Percentiles rank a stretch among this genome's conserved stretches.
These are phyloP conservation scores for Blastomyces gilchristii DNA, from an alignment of 2,329 filamentous ascomycete species.

Conservation along the genomic window DNA sequence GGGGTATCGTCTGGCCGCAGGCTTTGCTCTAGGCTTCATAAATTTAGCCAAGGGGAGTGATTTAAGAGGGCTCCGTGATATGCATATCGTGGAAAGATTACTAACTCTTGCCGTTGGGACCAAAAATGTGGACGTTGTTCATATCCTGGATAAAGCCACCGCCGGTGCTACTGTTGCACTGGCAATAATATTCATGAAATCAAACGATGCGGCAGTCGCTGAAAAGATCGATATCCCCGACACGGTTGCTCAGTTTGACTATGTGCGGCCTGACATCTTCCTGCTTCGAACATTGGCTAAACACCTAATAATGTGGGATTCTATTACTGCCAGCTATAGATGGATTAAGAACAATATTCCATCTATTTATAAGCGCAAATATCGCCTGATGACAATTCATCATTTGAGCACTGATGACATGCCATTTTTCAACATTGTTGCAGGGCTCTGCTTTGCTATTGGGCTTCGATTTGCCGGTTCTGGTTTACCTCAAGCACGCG, in stretches of 20 bases:
- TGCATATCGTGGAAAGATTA: conserved; percentile 82
- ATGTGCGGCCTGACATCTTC: conserved; percentile 86
- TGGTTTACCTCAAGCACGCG: conserved; percentile 58
- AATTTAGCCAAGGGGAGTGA: conserved; percentile 87
- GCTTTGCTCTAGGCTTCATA: conserved; percentile 86
- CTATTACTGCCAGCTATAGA: conserved; percentile 58
- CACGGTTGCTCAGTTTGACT: conserved; percentile 84
- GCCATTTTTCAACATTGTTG: conserved; percentile 84
- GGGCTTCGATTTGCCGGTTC: conserved; percentile 66
- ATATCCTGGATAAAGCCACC: conserved; percentile 84
- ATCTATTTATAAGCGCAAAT: conserved; percentile 52
- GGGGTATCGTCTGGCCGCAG: conserved; percentile 89
- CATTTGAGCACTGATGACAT: conserved; percentile 70
- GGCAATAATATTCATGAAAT: conserved; percentile 93
- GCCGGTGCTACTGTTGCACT: conserved; percentile 88
- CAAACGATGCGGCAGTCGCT: conserved; percentile 74
- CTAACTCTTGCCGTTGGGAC: conserved; percentile 75
- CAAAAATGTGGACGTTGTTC: conserved; percentile 84
- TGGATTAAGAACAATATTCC: conserved; percentile 75
- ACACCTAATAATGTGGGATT: conserved; percentile 86
- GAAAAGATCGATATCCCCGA: conserved; percentile 89
- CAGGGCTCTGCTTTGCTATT: conserved; percentile 70
- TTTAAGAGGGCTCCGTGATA: conserved; percentile 79
- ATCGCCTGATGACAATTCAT: conserved; percentile 49
- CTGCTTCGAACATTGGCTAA: conserved; percentile 79